Base-by-base conservation (phyloP, 1,284 basidiomycete species). In the Uromyces viciae-fabae region DNA sequence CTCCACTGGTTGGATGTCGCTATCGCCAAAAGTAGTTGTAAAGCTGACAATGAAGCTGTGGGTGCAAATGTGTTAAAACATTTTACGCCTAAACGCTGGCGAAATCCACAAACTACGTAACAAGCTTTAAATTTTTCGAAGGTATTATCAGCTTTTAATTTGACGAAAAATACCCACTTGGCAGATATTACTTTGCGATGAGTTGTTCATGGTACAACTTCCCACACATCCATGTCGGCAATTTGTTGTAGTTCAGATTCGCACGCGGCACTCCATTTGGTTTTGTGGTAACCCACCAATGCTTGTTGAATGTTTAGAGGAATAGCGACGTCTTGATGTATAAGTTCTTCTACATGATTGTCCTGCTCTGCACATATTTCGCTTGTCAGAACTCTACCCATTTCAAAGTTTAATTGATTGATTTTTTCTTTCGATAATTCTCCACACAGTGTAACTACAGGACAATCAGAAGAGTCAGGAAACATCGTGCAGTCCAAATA, bases 111-210 rank as follows among this genome's bases (percentile, higher is more conserved):
- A n/a, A 54, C 69, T n/a, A 72, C 43, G 52, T 49, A 72, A n/a
- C 69, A 22, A n/a, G 69, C 69, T 43, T 72, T 72, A 3, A 54
- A 28, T 38, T 72, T 72, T 17, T 52, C 28, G 17, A 54, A 15
- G 9, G 2, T 33, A 3, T n/a, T 46, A 33, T 72, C 40, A 1
- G 42, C 15, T 9, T 66, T 36, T 22, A 36, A 42, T 14, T 66
- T 66, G 22, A 66, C 11, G 40, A 36, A 28, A 66, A 66, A 66
- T 7, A 66, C 64, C 14, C 31, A 66, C 33, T 36, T 8, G 11
- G 64, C 40, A 2, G n/a, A 22, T 5, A 66, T 66, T 3, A 7
- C 28, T n/a, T 66, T n/a, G n/a, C n/a, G 28, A n/a, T 66, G 31
- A 3, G 4, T 33, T 2, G 28, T 36, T 11, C 25, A 9, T 4